Conservation (phyloP, 73 alveolate genomes). For the Halteria grandinella region DNA sequence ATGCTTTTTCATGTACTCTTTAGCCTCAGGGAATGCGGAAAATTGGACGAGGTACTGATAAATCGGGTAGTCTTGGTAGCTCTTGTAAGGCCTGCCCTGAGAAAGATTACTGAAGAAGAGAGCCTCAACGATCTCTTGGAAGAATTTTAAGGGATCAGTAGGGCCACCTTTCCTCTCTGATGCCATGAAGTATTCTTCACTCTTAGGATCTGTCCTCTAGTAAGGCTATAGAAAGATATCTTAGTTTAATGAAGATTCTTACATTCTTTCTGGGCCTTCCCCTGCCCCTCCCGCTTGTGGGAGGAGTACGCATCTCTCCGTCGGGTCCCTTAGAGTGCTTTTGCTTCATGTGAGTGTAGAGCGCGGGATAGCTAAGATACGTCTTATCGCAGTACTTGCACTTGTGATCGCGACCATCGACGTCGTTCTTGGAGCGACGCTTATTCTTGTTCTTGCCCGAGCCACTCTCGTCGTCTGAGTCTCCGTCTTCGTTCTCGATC, state of each 20-base stretch:
- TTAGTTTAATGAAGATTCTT: neutral
- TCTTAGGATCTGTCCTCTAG: constrained; percentile 61
- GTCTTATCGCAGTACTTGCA: constrained; percentile 92
- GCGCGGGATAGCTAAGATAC: constrained; percentile 98
- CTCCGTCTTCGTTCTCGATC: no score
- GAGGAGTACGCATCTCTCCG: constrained; percentile 50
- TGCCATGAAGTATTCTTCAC: constrained; percentile 56
- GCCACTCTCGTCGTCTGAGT: no score
- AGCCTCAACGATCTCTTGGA: constrained; percentile 40
- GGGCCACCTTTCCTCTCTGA: constrained; percentile 74
- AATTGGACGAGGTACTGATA: constrained; percentile 21
- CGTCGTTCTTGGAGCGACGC: constrained; percentile 72
- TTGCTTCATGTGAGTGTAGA: constrained; percentile 96
- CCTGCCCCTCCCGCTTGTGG: constrained; percentile 64
- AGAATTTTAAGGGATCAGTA: constrained; percentile 44
- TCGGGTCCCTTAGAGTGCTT: constrained; percentile 82
- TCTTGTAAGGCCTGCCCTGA: constrained; percentile 3
- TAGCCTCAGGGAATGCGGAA: constrained; percentile 2
- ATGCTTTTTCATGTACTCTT: constrained; percentile 20
- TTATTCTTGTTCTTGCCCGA: no score
- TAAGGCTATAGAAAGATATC: constrained; percentile 52
- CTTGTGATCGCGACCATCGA: constrained; percentile 64
- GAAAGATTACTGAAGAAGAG: constrained; percentile 15
- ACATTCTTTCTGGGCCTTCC: constrained; percentile 63
- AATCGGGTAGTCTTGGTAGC: constrained; percentile 41